Evolutionary conservation across 176 grass and related monocot species (phyloP).

Genomic region (Aegilops umbellulata): DNA sequence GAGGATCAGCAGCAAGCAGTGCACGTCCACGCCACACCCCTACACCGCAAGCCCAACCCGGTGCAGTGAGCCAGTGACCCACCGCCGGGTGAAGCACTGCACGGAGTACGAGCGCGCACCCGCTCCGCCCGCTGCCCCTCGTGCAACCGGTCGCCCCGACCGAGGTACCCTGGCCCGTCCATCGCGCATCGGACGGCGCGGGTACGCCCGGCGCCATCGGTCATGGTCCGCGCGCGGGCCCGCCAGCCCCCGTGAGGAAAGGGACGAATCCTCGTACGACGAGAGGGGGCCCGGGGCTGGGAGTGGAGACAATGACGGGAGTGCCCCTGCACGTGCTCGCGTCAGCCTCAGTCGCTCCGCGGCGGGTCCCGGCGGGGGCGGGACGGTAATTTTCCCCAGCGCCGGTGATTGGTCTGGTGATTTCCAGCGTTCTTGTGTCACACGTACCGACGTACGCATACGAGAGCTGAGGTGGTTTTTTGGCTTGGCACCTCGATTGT

Average conservation of each 20-base stretch:
- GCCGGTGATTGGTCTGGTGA: neutral
- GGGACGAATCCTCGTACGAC: conserved; percentile 70
- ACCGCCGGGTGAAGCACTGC: neutral
- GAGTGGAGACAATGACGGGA: neutral
- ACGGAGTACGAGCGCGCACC: neutral
- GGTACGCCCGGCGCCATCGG: too few species aligned
- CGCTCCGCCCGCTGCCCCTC: neutral
- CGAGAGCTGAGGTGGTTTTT: neutral
- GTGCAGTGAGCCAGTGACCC: too few species aligned
- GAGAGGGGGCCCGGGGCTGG: neutral
- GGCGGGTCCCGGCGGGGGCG: neutral
- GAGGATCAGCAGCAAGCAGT: too few species aligned
- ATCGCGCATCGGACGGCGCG: too few species aligned
- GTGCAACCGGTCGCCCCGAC: neutral
- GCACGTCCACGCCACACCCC: neutral
- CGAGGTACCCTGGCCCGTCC: neutral
- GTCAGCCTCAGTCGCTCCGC: neutral
- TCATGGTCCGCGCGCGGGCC: neutral
- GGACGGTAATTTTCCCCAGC: neutral
- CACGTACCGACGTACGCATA: neutral
- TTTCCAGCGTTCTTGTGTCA: too few species aligned
- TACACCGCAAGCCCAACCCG: too few species aligned
- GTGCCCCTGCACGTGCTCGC: conserved; percentile 7
- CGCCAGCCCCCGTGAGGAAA: conserved; percentile 29
- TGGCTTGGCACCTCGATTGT: too few species aligned